Percentiles rank a stretch among this genome's conserved stretches.
These are phyloP conservation scores for Dentipellis fragilis DNA, from an alignment of 768 basidiomycete species.

Conservation along the genomic window DNA sequence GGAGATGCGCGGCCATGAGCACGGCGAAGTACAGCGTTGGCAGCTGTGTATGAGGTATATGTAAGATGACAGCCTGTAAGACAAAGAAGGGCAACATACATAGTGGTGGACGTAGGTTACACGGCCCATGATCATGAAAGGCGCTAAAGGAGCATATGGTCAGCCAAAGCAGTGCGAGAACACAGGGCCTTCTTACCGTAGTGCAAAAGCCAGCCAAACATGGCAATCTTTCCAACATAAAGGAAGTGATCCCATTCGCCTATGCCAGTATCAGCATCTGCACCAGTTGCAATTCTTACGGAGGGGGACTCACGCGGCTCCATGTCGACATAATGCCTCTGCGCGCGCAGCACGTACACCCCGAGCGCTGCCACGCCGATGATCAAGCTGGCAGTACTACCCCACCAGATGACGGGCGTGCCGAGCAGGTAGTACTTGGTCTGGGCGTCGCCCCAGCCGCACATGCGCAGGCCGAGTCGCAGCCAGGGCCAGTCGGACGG, in stretches of 20 bases:
- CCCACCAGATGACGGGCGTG: conserved; percentile 92
- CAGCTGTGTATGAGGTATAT: conserved; percentile 37
- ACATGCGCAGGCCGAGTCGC: conserved; percentile 88
- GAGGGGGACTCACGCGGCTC: conserved; percentile 51
- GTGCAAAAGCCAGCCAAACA: conserved; percentile 88
- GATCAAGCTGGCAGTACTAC: conserved; percentile 55
- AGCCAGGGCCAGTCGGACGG: conserved; percentile 94
- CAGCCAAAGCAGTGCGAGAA: background rate
- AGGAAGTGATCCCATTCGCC: conserved; percentile 93
- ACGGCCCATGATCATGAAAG: conserved; percentile 97
- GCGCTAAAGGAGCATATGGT: conserved; percentile 39
- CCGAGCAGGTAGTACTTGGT: conserved; percentile 91
- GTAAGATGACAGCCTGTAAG: background rate
- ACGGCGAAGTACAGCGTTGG: conserved; percentile 97
- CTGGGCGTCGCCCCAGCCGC: conserved; percentile 85
- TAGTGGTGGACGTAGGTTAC: conserved; percentile 97
- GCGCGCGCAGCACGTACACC: conserved; percentile 70
- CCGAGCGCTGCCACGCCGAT: conserved; percentile 40
- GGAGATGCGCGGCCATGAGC: conserved; percentile 79
- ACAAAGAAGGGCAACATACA: conserved; percentile 36
- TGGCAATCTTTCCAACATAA: conserved; percentile 85
- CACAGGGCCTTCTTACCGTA: conserved; percentile 45
- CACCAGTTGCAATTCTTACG: background rate
- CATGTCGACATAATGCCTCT: conserved; percentile 89
- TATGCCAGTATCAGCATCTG: conserved; percentile 15